phyloP scores from a whole-genome alignment of 768 basidiomycete genomes.

The Xerocomus brunneocitrinus region DNA sequence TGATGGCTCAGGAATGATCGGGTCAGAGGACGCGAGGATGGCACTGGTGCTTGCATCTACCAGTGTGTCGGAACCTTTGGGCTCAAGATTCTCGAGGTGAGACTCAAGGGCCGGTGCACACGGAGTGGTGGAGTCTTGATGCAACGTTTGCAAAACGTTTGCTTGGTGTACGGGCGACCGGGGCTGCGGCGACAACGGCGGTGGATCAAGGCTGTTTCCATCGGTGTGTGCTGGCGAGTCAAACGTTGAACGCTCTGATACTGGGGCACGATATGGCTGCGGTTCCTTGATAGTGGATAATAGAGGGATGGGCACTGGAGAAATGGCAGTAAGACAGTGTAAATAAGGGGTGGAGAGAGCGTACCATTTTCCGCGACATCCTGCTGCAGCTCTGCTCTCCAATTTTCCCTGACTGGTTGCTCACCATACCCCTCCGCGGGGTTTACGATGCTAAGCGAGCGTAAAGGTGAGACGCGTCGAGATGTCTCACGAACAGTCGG shows the following conservation, averaged over 20 bases:
- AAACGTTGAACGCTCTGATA: not conserved
- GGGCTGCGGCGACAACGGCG: not conserved
- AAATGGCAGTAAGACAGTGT: conserved; percentile 5
- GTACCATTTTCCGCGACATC: conserved; percentile 9
- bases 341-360: not conserved
- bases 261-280: not conserved
- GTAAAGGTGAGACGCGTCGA: conserved; percentile 13
- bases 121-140: not conserved
- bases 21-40: not conserved
- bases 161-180: not conserved
- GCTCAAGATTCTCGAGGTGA: conserved; percentile 1
- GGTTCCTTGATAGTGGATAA: not conserved
- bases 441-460: not conserved
- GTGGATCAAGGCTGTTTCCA: not conserved
- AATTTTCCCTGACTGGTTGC: not conserved
- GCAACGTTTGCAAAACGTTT: not conserved
- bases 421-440: not conserved
- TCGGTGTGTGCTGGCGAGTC: not conserved
- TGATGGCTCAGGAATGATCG: not conserved
- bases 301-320: conserved; percentile 3
- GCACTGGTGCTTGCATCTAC: not conserved
- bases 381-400: not conserved
- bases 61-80: not conserved
- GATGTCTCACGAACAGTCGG: conserved; percentile 7
- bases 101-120: not conserved